Base-by-base conservation (phyloP, 768 basidiomycete species). In the Tylopilus plumbeoviolaceoides region DNA sequence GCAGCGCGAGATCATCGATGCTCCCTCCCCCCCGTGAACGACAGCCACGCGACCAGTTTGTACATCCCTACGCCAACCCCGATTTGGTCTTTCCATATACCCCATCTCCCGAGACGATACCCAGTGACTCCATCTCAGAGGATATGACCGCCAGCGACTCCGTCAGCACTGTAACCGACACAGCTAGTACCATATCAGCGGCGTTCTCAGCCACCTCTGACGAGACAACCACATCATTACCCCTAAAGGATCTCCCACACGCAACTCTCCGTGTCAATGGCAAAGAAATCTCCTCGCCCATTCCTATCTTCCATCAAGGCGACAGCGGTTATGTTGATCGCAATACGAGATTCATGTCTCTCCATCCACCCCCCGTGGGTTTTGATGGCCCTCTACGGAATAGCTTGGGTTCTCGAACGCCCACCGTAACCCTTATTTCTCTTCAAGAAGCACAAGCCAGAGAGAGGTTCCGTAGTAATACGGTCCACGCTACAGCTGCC, bases 31-130 rank as follows among this genome's bases (percentile, higher is more conserved):
- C 64, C 39, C 73, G 72, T 54, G 75, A 75, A 56, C 72, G 64
- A 36, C 53, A 56, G 35, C 60, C 68, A 48, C 65, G 51, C 7
- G 59, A 64, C 18, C 69, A 72, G 17, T 76, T 72, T 51, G 62
- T 78, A 36, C 89, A 91, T 70, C 89, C 89, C 25, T 91, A 89
- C 64, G 89, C 89, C 48, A 89, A 91, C 60, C 88, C 89, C 8
- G 85, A 89, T 56, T 72, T 87, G 42, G 79, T 78, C 30, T 44
- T 71, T 35, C 66, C 72, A 45, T 64, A 74, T 50, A 59, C 72
- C 42, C 72, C 72, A 44, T 59, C 60, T 50, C 60, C 63, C 25
- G 56, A 64, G 44, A 59, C 59, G n/a, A 44, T 54, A 51, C 64
- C 70, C 35, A 57, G 63, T 30, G 66, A 66, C 12, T 50, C 71